phyloP scores from a whole-genome alignment of 2,329 filamentous ascomycete species.

The Fusarium luffae region DNA sequence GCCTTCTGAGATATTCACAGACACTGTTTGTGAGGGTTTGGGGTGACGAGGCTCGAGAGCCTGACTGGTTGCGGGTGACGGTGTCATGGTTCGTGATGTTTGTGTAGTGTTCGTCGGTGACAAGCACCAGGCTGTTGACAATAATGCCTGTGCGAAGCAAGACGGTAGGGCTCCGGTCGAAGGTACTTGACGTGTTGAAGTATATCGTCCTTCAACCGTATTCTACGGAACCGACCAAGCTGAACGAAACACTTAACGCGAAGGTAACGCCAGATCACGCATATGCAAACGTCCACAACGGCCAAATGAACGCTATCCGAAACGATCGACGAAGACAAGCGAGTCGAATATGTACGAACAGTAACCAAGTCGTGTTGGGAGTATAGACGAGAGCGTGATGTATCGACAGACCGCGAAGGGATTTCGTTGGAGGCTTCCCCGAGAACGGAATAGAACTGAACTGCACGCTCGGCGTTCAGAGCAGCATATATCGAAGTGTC shows the following conservation, averaged over 20 bases:
- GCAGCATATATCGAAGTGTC: constrained; percentile 1
- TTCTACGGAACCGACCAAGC: background rate
- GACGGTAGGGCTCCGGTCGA: background rate
- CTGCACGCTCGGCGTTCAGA: constrained; percentile 7
- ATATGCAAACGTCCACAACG: background rate
- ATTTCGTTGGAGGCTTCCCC: constrained; percentile 20
- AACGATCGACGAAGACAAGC: background rate
- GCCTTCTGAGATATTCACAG: constrained; percentile 60
- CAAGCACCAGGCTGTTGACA: constrained; percentile 18
- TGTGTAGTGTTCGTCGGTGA: constrained; percentile 31
- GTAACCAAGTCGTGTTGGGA: background rate
- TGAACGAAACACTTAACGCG: constrained; percentile 13
- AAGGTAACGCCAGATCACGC: constrained; percentile 10
- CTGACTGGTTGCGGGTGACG: constrained; percentile 52
- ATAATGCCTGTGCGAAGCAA: background rate
- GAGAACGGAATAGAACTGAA: constrained; percentile 1
- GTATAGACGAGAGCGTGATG: background rate
- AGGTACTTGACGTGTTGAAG: background rate
- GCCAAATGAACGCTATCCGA: background rate
- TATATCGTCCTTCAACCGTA: background rate
- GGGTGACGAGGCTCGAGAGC: constrained; percentile 52
- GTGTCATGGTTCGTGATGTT: constrained; percentile 50
- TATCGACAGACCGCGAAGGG: constrained; percentile 24
- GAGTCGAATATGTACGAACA: background rate
- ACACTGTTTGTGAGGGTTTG: constrained; percentile 55